These are phyloP conservation scores for Lactarius deliciosus DNA, from an alignment of 768 basidiomycete genomes.

Conservation along the genomic window DNA sequence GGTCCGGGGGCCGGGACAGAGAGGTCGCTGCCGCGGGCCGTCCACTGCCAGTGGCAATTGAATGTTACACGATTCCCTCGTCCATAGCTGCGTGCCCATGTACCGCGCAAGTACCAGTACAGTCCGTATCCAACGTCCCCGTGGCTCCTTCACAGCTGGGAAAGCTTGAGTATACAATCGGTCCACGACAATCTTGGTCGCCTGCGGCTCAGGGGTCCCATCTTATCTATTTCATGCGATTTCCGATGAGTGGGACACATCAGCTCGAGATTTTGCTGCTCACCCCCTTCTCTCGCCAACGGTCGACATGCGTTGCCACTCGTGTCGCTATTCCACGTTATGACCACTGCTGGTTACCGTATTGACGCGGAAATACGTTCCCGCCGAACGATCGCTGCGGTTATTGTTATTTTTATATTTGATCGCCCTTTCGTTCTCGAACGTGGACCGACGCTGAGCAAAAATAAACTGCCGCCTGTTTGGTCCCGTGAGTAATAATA, in stretches of 20 bases:
- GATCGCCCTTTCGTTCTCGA: too few species aligned
- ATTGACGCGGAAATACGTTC: background rate
- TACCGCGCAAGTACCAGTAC: background rate
- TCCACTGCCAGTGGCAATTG: too few species aligned
- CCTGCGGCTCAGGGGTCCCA: background rate
- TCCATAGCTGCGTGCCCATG: too few species aligned
- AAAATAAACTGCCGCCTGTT: background rate
- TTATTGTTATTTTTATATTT: background rate
- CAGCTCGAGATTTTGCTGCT: too few species aligned
- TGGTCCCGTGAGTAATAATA: background rate
- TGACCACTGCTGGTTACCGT: background rate
- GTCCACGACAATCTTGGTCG: background rate
- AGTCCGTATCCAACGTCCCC: too few species aligned
- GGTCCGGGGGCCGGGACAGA: too few species aligned
- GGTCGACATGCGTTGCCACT: background rate
- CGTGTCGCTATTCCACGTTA: background rate
- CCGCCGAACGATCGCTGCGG: background rate
- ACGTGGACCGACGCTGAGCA: background rate
- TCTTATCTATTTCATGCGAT: background rate
- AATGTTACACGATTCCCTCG: too few species aligned
- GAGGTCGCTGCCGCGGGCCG: too few species aligned
- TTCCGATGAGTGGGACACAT: background rate
- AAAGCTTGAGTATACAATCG: background rate
- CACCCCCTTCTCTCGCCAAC: background rate
- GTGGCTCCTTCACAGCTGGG: background rate